Base-by-base conservation (phyloP, 2,329 filamentous ascomycete species). In the Monilinia fructigena region DNA sequence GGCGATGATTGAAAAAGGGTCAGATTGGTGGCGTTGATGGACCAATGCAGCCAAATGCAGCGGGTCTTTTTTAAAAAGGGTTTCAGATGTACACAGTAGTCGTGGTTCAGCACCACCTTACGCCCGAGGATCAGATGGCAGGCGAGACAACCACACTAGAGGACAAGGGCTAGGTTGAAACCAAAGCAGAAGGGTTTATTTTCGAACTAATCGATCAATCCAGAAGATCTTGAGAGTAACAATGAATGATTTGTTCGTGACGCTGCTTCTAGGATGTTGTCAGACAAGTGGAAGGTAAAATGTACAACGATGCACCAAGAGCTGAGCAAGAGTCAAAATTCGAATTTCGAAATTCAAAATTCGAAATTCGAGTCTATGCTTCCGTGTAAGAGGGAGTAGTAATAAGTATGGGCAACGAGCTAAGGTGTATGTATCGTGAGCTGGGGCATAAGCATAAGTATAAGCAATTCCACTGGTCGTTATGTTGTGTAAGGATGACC, bases 121-220 rank as follows among this genome's bases (percentile, higher is more conserved):
- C 53, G 62, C 63, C 63, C 63, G 63, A 64, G 53, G 62, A 64
- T 64, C 52, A 63, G 61, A 64, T 55, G 61, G 61, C 61, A 47
- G 52, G 11, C 62, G 53, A 64, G 62, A 55, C 54, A 64, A 56
- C 40, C 53, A 58, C 56, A 59, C 56, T 26, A 48, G 48, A 31
- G n/a, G 38, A 59, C 42, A 59, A 48, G 61, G 40, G 52, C 50
- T 47, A n/a, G n/a, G n/a, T 64, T 64, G 58, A 60, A 60, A 60
- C 58, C 58, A 60, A 60, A 60, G 45, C 58, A 55, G 18, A 26
- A n/a, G 38, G 31, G 38, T 53, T 40, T 62, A 52, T 52, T 28
- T 62, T 53, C 59, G 48, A 40, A 52, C 12, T 26, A 28, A 53
- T 52, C 28, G 31, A 40, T 31, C 16, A 53, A 48, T 35, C 42